Evolutionary conservation across 208 protist genomes (phyloP), one percentile per base, ranked within the genome.

Genomic region (Crithidia mellificae): DNA sequence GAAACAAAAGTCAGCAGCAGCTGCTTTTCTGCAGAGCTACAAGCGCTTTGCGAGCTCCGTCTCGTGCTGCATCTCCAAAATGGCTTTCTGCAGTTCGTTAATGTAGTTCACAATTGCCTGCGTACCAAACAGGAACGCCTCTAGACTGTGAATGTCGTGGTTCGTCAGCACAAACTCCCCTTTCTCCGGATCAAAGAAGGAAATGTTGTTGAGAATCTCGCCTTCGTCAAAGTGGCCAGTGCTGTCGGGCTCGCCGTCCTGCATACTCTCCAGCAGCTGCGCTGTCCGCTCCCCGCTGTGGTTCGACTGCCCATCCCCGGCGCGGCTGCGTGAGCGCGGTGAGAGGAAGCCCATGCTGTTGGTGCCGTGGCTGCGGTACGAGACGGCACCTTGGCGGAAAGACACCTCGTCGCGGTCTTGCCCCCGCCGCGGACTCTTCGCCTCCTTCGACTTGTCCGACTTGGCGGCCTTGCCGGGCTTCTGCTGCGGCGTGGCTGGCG

Each of bases 101-200:
- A 95, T 74, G 63, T 92, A 83, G 4, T 80, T 74, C 8, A 91
- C 85, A 6, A 92, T 62, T 1, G 85, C 87, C 12, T 83, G 78
- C 15, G 79, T 87, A 15, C 90, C 90, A 54, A 95, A 95, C 14
- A 95, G 67, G 71, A 93, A 95, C 6, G 90, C 87, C 78, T 95
- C 87, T n/a, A 95, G 67, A 56, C 87, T 93, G 73, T 95, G 90
- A 67, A 95, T 90, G 57, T 95, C 90, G 56, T 85, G 80, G 62
- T 95, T 95, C 14, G 87, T 90, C 32, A 95, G 73, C 41, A 92
- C 77, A 77, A 90, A 92, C 73, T 89, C 85, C 27, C 85, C 88
- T 39, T 72, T 72, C 38, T 91, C 82, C 2, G 78, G 46, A 53
- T 95, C 68, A 53, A 86, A 92, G 61, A 88, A 87, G 32, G 56